Base-by-base conservation (phyloP, 1,284 basidiomycete genomes). In the Papiliotrema nemorosa region DNA sequence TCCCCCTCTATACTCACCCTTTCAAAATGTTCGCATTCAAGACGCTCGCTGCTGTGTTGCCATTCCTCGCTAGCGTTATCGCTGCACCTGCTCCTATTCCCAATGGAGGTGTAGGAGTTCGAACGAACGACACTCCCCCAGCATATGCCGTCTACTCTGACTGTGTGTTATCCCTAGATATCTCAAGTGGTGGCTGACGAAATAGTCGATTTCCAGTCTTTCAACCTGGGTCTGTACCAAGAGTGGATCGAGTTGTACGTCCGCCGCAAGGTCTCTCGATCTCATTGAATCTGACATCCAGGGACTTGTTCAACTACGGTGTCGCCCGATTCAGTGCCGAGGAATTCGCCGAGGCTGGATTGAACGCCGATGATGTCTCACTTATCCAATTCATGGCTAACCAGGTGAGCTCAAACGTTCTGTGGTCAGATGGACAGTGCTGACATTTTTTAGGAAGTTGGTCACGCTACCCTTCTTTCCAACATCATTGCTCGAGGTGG, bases 241-340 rank as follows among this genome's bases (percentile, higher is more conserved):
- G 82, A 84, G 67, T 81, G 66, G 66, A 68, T 68, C 54, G 66
- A 68, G 57, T 63, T 68, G 48, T 51, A 40, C 10, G 52, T 53
- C 5, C 40, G 40, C 18, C 31, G 21, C 35, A 27, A 18, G 36
- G 43, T 39, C 18, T 33, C 31, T 33, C 7, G 29, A 31, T n/a
- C n/a, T 38, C 20, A n/a, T n/a, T n/a, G n/a, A n/a, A 36, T 37
- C 40, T 49, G 33, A 40, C 25, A 6, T 24, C 16, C n/a, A 21
- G 61, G 78, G 82, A 84, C 58, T 70, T 85, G 3, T 85, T 85
- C 78, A 78, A 82, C 61, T 74, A 81, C 55, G 83, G 80, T 24
- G 75, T 85, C 7, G 76, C 78, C 14, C 60, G 71, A 25, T 86
- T 85, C 70, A 78, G 78, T 2, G 72, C 52, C 0, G 70, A 78